Conservation (phyloP, 2,329 filamentous ascomycete genomes). For the Leptosphaerulina australis region DNA sequence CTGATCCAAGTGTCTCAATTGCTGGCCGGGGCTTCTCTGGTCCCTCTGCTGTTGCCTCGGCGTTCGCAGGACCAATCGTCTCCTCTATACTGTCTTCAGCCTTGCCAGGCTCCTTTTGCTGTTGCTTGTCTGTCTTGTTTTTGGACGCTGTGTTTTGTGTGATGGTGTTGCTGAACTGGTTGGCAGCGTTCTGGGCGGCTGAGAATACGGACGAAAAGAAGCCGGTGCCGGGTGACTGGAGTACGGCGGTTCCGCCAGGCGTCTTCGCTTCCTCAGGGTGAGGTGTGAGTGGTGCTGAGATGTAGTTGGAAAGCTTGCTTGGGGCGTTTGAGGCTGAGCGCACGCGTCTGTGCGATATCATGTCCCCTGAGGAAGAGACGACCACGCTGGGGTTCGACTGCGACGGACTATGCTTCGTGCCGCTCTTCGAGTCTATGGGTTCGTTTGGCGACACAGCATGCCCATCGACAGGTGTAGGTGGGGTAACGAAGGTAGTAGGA, state of each 20-base stretch:
- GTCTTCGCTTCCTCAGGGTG: constrained; percentile 73
- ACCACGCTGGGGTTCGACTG: constrained; percentile 59
- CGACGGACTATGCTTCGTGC: constrained; percentile 37
- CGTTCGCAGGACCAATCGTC: constrained; percentile 47
- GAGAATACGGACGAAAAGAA: constrained; percentile 96
- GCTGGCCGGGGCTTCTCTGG: constrained; percentile 66
- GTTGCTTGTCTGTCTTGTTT: constrained; percentile 37
- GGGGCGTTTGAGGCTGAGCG: constrained; percentile 66
- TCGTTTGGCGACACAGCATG: constrained; percentile 44
- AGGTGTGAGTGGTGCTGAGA: constrained; percentile 71
- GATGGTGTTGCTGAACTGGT: constrained; percentile 73
- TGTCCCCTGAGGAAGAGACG: constrained; percentile 68
- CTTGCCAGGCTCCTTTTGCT: constrained; percentile 34
- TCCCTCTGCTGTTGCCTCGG: constrained; percentile 26
- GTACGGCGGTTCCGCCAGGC: constrained; percentile 59
- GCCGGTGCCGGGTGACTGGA: constrained; percentile 54
- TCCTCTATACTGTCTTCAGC: constrained; percentile 48
- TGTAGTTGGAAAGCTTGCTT: constrained; percentile 84
- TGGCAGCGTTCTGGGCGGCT: constrained; percentile 90
- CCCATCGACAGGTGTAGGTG: constrained; percentile 65
- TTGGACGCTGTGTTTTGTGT: constrained; percentile 64
- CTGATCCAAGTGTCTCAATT: constrained; percentile 85
- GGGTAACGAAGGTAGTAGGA: constrained; percentile 66
- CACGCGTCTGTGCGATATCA: constrained; percentile 73
- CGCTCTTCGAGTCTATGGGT: constrained; percentile 32